Evolutionary conservation across 441 rosid species (phyloP), one percentile per base, ranked within the genome.

Genomic region (Bruguiera hainesii): DNA sequence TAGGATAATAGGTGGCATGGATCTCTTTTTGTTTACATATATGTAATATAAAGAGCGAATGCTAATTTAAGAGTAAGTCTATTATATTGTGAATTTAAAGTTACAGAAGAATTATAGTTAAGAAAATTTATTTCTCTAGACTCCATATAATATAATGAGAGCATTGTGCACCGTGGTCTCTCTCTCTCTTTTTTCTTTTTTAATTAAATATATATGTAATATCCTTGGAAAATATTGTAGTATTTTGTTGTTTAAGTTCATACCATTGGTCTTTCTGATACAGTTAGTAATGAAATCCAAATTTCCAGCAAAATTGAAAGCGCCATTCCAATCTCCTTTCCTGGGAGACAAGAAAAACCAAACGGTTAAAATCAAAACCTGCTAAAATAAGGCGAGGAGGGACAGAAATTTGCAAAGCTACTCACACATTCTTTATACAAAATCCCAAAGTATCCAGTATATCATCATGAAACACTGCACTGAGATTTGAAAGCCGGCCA

Each of bases 351-450:
- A 65, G 56, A 30, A 26, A 53, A 19, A 49, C 64, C 48, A 58
- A 19, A 30, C 29, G 37, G 65, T 64, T 66, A 51, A 73, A 67
- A 53, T 48, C 39, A 63, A 63, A 7, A 25, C 37, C 23, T n/a
- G 23, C n/a, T 48, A 10, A 62, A 76, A 8, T 35, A 23, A 55
- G 9, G 7, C 20, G 46, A 63, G 65, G 30, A 7, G 39, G 5
- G 20, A 30, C 60, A 56, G 21, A 68, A 58, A 39, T 29, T 56
- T 51, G 35, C 29, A 46, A 33, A 56, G 64, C 26, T 66, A 81
- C 91, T 75, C 77, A 87, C 96, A 75, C 82, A 59, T 90, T 77
- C 82, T 87, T 93, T 42, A 93, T 78, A 84, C 98, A 93, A 74
- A 80, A 90, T 10, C 80, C 81, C 75, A 87, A 63, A 46, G 76